Percentiles rank a stretch among this genome's conserved stretches.
phyloP scores from a whole-genome alignment of 1,284 basidiomycete species.

The Flammula alnicola region DNA sequence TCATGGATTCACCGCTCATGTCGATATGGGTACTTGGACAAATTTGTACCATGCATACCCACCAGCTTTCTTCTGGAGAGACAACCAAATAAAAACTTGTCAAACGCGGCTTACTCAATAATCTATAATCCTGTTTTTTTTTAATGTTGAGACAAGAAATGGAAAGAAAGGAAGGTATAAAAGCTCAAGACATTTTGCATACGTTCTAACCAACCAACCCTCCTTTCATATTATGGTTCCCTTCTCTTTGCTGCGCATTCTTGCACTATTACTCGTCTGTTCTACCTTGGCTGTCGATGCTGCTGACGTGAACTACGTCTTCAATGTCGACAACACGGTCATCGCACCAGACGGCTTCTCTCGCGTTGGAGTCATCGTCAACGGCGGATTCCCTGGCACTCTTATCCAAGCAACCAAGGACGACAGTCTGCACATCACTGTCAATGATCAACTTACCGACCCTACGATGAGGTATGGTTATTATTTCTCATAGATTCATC shows the following conservation, averaged over 20 bases:
- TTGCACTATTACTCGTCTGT: background rate
- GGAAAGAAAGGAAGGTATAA: background rate
- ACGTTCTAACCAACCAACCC: no score
- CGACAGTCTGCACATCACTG: slow-evolving; percentile 34
- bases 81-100: background rate
- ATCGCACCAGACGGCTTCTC: slow-evolving; percentile 33
- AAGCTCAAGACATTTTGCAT: no score
- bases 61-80: background rate
- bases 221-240: background rate
- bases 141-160: background rate
- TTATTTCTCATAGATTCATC: background rate
- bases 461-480: slow-evolving; percentile 30
- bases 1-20: no score
- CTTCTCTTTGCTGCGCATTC: background rate
- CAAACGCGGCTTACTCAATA: background rate
- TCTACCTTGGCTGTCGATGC: slow-evolving; percentile 1
- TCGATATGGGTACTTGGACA: background rate
- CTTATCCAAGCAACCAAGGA: slow-evolving; percentile 38
- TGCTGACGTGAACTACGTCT: slow-evolving; percentile 23
- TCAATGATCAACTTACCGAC: slow-evolving; percentile 37
- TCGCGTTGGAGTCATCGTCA: slow-evolving; percentile 29
- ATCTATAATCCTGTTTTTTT: background rate
- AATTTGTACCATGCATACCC: background rate
- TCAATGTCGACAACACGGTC: slow-evolving; percentile 28
- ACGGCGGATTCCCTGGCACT: slow-evolving; percentile 39